Base-by-base conservation (phyloP, 306 rosid genomes). In the Dryas octopetala region DNA sequence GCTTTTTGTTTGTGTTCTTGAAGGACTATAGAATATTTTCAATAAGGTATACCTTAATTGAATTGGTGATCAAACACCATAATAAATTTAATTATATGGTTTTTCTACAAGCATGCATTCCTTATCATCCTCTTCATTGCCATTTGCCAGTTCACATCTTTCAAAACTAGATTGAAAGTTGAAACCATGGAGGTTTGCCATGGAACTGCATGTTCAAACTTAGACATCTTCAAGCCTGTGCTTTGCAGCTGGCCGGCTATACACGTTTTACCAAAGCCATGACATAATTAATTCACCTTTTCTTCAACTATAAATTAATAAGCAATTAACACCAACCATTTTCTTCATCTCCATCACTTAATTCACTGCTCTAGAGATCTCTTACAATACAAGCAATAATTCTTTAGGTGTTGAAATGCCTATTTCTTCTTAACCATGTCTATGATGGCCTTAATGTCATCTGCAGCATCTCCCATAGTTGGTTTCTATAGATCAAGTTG, bases 401-500 rank as follows among this genome's bases (percentile, higher is more conserved):
- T 7, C 7, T 55, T 55, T 61, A 5, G 55, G 45, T 68, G 62
- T 53, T 62, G 10, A 70, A 77, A 63, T n/a, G 47, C 66, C 43
- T 3, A 15, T 47, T 52, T 76, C 66, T 4, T 69, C 26, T 45
- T 77, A 14, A 64, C 53, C 26, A 15, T 48, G 41, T 49, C 62
- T 14, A 23, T 47, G 38, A 61, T 14, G 54, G 67, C 70, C 47
- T 77, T 51, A 13, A 8, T 52, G 54, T 45, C 81, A 61, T 61
- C 23, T 23, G 0, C 57, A 14, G 76, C 79, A 53, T 14, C 81
- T 8, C 86, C 73, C 4, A 10, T 57, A 46, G 77, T 62, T 6
- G 87, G 72, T 3, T 86, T 76, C 43, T 86, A 83, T 6, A 11
- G 12, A 48, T 10, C 69, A 23, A 71, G 70, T 41, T 83, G 89